Base-by-base conservation (phyloP, 805 yeast genomes). In the Saccharomycopsis sp. region DNA sequence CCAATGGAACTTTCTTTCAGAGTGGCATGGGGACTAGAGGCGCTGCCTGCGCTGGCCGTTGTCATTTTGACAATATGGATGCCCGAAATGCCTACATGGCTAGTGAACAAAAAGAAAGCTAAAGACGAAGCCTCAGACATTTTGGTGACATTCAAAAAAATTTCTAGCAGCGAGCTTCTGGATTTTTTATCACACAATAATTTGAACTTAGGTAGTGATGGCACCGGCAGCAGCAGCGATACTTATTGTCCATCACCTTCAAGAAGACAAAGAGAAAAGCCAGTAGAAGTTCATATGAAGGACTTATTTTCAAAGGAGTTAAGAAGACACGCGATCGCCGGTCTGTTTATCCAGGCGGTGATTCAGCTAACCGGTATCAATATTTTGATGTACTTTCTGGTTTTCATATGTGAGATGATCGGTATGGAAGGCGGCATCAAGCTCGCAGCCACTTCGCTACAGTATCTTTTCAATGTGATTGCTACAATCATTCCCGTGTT, bases 51-150 rank as follows among this genome's bases (percentile, higher is more conserved):
- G 64, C 14, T 57, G 12, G 34, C 76, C 63, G 24, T 85, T 61
- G 62, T 80, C 67, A 63, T 74, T 61, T 20, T 79, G 63, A 64
- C 68, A 2, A 65, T 64, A 41, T 70, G 73, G 56, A 76, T 79
- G 20, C 82, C 85, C 1, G 87, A 83, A 64, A 79, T 85, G 2
- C 86, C 87, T 1, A 75, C 80, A 61, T 82, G 85, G 85, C 71
- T 79, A 50, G 77, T 77, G 0, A 63, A 71, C 1, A 67, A 66
- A 52, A 64, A 70, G 1, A 64, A 63, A 52, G 78, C 78, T 18
- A 44, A 44, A 76, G 57, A 57, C 1, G 68, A 71, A 52, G 78
- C 79, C 14, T 69, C 74, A 47, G 62, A 61, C 1, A 62, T 69
- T 15, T 67, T 63, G 59, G 57, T 58, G 15, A 60, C 53, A 50